Percentiles rank a stretch among this genome's conserved stretches.
Evolutionary conservation across 2,329 filamentous ascomycete genomes (phyloP).

Genomic region (Apiospora saccharicola): DNA sequence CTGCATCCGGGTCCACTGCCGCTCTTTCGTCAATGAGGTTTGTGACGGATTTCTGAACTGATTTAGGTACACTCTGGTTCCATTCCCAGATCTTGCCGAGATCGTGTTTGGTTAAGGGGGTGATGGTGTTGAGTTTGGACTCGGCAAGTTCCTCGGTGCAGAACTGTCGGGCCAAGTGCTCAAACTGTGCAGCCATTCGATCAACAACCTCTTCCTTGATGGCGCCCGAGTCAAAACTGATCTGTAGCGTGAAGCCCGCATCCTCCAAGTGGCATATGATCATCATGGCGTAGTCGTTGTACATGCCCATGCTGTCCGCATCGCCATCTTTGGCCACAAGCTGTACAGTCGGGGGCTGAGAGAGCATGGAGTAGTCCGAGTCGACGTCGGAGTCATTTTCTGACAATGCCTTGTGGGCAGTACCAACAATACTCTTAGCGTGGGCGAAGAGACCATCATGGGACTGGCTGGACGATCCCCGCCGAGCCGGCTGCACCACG

Average conservation of each 20-base stretch:
- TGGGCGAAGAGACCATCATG: neutral
- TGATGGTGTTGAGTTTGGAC: neutral
- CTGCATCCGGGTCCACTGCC: neutral
- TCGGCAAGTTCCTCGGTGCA: neutral
- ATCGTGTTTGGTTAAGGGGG: neutral
- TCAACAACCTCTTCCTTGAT: neutral
- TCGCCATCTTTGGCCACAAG: neutral
- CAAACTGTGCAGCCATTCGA: neutral
- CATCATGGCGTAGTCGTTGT: conserved; percentile 14
- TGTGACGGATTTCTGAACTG: neutral
- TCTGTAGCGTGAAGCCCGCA: neutral
- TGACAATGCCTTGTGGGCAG: neutral
- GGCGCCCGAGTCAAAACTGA: neutral
- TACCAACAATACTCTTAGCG: neutral
- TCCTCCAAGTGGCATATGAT: conserved; percentile 8
- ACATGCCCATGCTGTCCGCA: neutral
- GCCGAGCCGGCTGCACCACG: neutral
- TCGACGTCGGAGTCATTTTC: neutral
- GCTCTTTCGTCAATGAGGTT: neutral
- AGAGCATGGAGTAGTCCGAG: neutral
- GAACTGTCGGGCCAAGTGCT: neutral
- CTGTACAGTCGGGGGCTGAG: neutral
- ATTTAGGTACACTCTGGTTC: neutral
- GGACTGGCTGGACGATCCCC: neutral
- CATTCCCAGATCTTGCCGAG: neutral